phyloP scores from a whole-genome alignment of 1,284 basidiomycete genomes.

The Neolentinus lepideus region DNA sequence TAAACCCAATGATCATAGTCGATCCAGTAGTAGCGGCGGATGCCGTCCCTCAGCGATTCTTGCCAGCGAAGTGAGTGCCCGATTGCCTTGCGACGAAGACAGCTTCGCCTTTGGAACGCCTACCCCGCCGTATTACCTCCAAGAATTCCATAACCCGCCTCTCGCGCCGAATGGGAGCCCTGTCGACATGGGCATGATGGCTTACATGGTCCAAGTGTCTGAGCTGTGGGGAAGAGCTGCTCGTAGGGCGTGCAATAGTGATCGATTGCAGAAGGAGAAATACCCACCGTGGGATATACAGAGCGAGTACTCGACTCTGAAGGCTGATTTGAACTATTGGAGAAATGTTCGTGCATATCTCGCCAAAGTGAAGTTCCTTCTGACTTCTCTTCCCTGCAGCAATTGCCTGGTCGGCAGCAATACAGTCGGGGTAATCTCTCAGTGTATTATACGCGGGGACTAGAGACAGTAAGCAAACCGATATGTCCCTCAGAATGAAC shows the following conservation, averaged over 20 bases:
- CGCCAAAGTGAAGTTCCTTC: background rate
- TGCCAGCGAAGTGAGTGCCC: background rate
- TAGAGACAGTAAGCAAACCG: background rate
- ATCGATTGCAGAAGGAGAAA: background rate
- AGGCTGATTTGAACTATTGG: background rate
- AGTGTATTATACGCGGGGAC: background rate
- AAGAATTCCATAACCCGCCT: background rate
- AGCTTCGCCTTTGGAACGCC: slow-evolving; percentile 4
- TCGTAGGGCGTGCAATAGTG: background rate
- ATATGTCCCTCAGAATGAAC: background rate
- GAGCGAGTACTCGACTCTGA: background rate
- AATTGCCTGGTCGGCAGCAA: slow-evolving; percentile 1
- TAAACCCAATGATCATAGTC: background rate
- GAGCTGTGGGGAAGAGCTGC: slow-evolving; percentile 4
- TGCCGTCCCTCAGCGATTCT: slow-evolving; percentile 2
- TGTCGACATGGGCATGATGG: slow-evolving; percentile 4
- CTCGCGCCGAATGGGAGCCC: background rate
- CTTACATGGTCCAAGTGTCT: slow-evolving; percentile 2
- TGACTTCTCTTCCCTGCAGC: background rate
- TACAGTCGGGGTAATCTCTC: slow-evolving; percentile 4
- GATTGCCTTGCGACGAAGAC: slow-evolving; percentile 5
- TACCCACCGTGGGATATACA: background rate
- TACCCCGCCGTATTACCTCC: background rate
- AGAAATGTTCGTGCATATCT: background rate
- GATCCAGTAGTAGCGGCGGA: slow-evolving; percentile 1